These are phyloP conservation scores for Wolfiporia cocos DNA, from an alignment of 1,284 basidiomycete genomes.

Conservation along the genomic window DNA sequence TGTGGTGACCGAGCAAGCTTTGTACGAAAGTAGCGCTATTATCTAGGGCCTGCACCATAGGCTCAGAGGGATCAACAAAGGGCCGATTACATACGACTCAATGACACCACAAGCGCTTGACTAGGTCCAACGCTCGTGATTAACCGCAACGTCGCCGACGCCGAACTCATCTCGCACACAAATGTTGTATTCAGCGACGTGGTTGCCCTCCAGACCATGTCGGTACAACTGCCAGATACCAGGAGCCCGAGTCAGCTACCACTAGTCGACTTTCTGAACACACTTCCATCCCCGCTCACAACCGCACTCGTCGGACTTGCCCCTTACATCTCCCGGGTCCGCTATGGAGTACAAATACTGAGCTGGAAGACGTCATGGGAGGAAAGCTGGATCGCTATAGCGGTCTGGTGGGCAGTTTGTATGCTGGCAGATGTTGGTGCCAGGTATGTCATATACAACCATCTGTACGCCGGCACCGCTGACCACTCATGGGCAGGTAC, in stretches of 20 bases:
- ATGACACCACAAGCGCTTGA: too few relatives aligned
- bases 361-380: conserved; percentile 62
- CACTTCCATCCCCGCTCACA: conserved; percentile 55
- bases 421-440: conserved; percentile 51
- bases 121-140: too few relatives aligned
- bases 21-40: too few relatives aligned
- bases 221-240: too few relatives aligned
- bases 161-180: neutral
- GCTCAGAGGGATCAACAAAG: too few relatives aligned
- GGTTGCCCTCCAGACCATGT: neutral
- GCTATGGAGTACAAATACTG: conserved; percentile 47
- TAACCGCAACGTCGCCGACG: neutral
- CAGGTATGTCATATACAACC: conserved; percentile 36
- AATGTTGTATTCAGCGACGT: neutral
- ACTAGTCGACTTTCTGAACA: conserved; percentile 45
- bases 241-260: conserved; percentile 19
- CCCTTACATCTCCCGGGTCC: conserved; percentile 42
- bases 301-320: conserved; percentile 53
- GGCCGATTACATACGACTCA: too few relatives aligned
- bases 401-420: conserved; percentile 75
- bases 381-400: conserved; percentile 64
- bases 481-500: conserved; percentile 27
- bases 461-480: neutral
- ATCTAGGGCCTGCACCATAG: too few relatives aligned
- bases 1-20: too few relatives aligned